Conservation (phyloP, 768 basidiomycete genomes). For the Mycena haematopus region DNA sequence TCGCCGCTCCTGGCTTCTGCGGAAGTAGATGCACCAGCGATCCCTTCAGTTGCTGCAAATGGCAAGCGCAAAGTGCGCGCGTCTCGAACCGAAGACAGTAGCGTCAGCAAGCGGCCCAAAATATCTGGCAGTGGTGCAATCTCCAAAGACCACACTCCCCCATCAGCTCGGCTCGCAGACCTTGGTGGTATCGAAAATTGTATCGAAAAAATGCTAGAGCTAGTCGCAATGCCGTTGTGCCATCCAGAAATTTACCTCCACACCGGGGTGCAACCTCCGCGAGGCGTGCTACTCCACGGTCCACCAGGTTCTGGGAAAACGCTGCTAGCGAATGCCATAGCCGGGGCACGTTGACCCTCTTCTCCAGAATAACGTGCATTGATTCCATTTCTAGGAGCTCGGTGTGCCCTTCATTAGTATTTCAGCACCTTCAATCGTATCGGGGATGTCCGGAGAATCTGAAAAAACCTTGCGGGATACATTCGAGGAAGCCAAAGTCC, state of each 20-base stretch:
- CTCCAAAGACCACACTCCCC: conserved; percentile 74
- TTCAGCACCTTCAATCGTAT: conserved; percentile 95
- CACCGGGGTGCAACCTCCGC: conserved; percentile 90
- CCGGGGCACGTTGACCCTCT: conserved; percentile 66
- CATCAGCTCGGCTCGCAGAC: conserved; percentile 77
- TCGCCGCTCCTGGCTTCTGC: conserved; percentile 5
- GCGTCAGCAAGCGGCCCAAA: conserved; percentile 60
- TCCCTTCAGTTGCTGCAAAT: conserved; percentile 29
- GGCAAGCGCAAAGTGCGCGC: conserved; percentile 73
- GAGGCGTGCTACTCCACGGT: conserved; percentile 92
- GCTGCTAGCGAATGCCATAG: conserved; percentile 90
- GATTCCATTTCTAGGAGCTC: conserved; percentile 67
- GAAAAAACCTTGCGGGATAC: conserved; percentile 96
- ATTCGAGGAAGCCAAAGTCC: conserved; percentile 96
- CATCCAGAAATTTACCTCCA: conserved; percentile 96
- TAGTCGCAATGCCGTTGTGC: conserved; percentile 93
- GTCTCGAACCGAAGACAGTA: conserved; percentile 55
- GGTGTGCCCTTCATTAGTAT: conserved; percentile 92
- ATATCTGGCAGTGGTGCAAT: conserved; percentile 45
- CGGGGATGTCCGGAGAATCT: conserved; percentile 98
- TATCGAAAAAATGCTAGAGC: conserved; percentile 92
- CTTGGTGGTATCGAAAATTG: conserved; percentile 88
- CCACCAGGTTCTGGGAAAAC: conserved; percentile 99
- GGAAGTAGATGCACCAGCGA: conserved; percentile 23
- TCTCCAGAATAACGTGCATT: conserved; percentile 1